These are phyloP conservation scores for Dionaea muscipula DNA, from an alignment of 179 eudicot genomes.

Conservation along the genomic window DNA sequence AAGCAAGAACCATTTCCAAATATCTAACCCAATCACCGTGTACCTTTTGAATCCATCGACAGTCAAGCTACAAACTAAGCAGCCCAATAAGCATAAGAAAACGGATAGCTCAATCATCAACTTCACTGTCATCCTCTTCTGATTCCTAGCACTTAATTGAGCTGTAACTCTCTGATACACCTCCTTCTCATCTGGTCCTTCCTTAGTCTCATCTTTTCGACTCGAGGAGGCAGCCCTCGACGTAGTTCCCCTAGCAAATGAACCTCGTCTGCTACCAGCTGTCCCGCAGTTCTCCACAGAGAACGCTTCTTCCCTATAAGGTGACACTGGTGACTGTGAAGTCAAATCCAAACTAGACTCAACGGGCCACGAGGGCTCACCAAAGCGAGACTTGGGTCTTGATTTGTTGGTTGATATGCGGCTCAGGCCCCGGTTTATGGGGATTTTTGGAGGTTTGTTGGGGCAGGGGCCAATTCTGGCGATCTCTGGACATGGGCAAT, in stretches of 20 bases:
- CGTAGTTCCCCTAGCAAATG: conserved; percentile 8
- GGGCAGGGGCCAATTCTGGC: conserved; percentile 5
- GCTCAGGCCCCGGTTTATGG: conserved; percentile 4
- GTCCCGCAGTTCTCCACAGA: no score
- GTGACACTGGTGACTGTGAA: not conserved
- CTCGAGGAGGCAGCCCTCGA: not conserved
- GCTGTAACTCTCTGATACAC: conserved; percentile 23
- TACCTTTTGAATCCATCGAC: conserved; percentile 10
- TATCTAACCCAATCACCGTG: conserved; percentile 11
- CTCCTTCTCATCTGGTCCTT: conserved; percentile 29
- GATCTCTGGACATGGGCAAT: conserved; percentile 18
- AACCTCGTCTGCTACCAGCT: not conserved
- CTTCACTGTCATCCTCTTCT: conserved; percentile 12
- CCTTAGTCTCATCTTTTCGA: conserved; percentile 4
- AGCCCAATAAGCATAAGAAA: conserved; percentile 17
- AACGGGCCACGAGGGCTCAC: conserved; percentile 25
- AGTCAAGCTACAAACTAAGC: conserved; percentile 19
- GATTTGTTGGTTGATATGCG: conserved; percentile 9
- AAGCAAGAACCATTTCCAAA: conserved; percentile 40
- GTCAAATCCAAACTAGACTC: conserved; percentile 1
- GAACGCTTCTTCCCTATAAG: not conserved
- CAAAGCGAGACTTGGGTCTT: conserved; percentile 23
- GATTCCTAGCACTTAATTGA: conserved; percentile 22
- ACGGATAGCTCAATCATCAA: conserved; percentile 12
- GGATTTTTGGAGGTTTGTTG: conserved; percentile 12